Conservation (phyloP, 176 grass and related monocot genomes). For the Otatea glauca region DNA sequence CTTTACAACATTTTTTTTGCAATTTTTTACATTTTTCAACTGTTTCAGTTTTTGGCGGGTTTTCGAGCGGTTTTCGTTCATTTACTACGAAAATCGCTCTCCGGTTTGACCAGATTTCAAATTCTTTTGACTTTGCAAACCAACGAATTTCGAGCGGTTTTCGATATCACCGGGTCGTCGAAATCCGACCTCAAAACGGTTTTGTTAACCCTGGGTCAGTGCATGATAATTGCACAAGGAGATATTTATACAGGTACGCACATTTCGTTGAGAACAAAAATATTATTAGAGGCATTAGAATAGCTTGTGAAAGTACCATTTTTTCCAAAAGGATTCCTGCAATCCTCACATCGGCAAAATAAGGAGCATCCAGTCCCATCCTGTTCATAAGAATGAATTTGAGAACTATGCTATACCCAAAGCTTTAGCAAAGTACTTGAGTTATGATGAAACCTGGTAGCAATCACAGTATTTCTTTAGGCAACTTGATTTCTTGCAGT, state of each 20-base stretch:
- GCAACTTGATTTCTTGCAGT: slow-evolving; percentile 82
- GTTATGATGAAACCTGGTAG: slow-evolving; percentile 63
- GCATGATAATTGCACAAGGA: not conserved
- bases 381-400: slow-evolving; percentile 37
- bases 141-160: no score
- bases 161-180: no score
- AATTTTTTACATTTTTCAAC: no score
- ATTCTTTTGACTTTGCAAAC: no score
- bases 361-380: slow-evolving; percentile 64
- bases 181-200: no score
- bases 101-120: no score
- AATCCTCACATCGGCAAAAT: slow-evolving; percentile 61
- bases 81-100: no score
- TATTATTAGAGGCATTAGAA: not conserved
- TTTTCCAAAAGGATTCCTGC: slow-evolving; percentile 70
- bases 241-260: not conserved
- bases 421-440: slow-evolving; percentile 4
- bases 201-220: no score
- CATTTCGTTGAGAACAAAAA: not conserved
- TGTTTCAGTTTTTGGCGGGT: no score
- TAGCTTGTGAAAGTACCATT: slow-evolving; percentile 48
- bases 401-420: not conserved
- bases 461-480: slow-evolving; percentile 81
- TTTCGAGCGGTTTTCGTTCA: no score
- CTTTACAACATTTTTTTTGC: no score